Conservation (phyloP, 2,329 filamentous ascomycete genomes). For the Madurella fahalii region DNA sequence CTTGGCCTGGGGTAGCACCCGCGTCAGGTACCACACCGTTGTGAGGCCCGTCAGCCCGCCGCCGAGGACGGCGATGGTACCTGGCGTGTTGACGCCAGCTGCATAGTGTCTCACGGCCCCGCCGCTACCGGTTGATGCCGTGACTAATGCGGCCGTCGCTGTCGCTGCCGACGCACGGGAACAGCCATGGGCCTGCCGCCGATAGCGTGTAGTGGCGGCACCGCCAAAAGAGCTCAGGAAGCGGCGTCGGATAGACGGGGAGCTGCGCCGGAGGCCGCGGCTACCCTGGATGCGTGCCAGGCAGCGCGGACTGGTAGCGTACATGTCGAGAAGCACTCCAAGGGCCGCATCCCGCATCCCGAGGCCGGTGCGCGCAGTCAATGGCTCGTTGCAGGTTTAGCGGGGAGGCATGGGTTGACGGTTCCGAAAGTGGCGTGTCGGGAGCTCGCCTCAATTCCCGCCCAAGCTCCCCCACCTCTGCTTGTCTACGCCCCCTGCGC, state of each 20-base stretch:
- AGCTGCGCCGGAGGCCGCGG: not conserved
- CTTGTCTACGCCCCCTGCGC: too few species aligned
- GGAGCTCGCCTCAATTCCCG: not conserved
- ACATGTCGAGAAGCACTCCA: slow-evolving; percentile 17
- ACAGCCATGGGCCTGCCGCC: not conserved
- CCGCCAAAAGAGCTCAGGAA: not conserved
- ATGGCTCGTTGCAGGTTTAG: slow-evolving; percentile 11
- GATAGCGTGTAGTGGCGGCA: not conserved
- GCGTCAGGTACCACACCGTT: slow-evolving; percentile 70
- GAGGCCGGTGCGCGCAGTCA: slow-evolving; percentile 5
- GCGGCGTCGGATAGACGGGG: not conserved
- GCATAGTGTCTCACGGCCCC: slow-evolving; percentile 5
- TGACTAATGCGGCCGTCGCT: not conserved
- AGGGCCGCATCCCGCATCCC: slow-evolving; percentile 11
- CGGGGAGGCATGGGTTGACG: not conserved
- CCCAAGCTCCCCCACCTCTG: too few species aligned
- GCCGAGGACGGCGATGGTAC: slow-evolving; percentile 64
- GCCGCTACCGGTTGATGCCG: not conserved
- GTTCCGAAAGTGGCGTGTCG: not conserved
- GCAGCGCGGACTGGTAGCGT: slow-evolving; percentile 19
- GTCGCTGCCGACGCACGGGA: not conserved
- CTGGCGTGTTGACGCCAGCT: not conserved
- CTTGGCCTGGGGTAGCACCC: slow-evolving; percentile 58
- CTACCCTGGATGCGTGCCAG: slow-evolving; percentile 12
- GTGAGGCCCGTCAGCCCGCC: slow-evolving; percentile 80